Percentiles rank a stretch among this genome's conserved stretches.
phyloP scores from a whole-genome alignment of 176 grass and related monocot species.

The Zoysia pacifica region DNA sequence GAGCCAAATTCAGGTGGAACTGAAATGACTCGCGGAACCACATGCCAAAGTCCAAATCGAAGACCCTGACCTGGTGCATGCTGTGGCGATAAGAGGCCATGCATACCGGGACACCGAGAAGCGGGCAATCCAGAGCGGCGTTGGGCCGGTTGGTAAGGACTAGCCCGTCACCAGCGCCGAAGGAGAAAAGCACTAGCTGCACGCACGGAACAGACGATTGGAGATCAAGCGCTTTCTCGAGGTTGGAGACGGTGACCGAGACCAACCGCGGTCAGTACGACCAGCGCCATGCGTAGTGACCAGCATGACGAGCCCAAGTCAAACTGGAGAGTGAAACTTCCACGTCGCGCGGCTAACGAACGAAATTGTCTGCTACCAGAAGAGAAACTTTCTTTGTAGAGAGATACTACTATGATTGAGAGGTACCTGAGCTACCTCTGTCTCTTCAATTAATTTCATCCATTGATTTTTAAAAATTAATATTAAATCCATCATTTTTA shows the following conservation, averaged over 20 bases:
- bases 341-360: constrained; percentile 1
- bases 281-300: neutral
- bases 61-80: too few relatives aligned
- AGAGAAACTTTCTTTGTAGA: too few relatives aligned
- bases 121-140: neutral
- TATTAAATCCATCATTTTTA: too few relatives aligned
- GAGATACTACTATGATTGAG: too few relatives aligned
- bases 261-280: neutral
- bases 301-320: neutral
- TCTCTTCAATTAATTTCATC: too few relatives aligned
- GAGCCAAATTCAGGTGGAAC: too few relatives aligned
- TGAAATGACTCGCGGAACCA: too few relatives aligned
- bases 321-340: constrained; percentile 15
- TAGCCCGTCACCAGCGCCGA: constrained; percentile 1
- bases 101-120: constrained; percentile 41
- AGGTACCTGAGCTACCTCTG: too few relatives aligned
- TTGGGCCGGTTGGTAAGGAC: constrained; percentile 27
- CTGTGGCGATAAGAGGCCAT: constrained; percentile 19
- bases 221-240: neutral
- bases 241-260: neutral
- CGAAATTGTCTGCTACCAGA: neutral
- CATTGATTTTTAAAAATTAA: too few relatives aligned
- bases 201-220: constrained; percentile 16
- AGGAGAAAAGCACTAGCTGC: constrained; percentile 33
- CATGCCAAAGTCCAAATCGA: too few relatives aligned